Evolutionary conservation across 2,329 filamentous ascomycete genomes (phyloP), one percentile per base, ranked within the genome.

Genomic region (Fusarium cyanostomum): DNA sequence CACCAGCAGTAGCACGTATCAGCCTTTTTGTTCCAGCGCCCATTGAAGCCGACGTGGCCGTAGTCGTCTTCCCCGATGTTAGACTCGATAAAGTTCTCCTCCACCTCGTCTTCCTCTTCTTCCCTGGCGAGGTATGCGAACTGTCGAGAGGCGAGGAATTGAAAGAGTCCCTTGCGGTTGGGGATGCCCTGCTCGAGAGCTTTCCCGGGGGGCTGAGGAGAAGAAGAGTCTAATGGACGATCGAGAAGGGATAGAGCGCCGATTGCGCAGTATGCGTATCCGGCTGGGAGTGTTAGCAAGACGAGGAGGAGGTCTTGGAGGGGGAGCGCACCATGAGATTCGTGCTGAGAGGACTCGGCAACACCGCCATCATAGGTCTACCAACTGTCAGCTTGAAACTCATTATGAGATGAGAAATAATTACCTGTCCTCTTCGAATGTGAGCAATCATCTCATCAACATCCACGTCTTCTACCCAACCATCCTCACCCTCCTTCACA

Each of bases 1-100:
- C 95, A 99, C 82, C 94, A 99, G 18, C 88, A 90, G 76, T 99
- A 99, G 78, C 95, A 99, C 1, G 95, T 98, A 77, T 99, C 95
- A 9, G 92, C 91, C 43, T 89, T 84, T 76, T 99, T 99, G 79
- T 97, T 97, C 73, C 87, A 88, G 45, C 95, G 88, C 24, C 95
- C 95, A 71, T 96, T 97, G 78, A 96, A 93, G 9, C 94, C 95
- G 2, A 92, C 84, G 71, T 84, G 85, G 9, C 79, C 76, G 16
- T 63, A 72, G 4, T 42, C 58, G 4, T 75, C 71, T 1, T 72
- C 69, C 1, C 75, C 75, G n/a, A 81, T 67, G 43, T 74, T 69
- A 1, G 71, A 51, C 56, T 76, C 68, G 24, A 77, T 60, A n/a
- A 73, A 72, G 35, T 78, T 78, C 2, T 80, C 77, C 11, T 79